Percentiles rank a stretch among this genome's conserved stretches.
These are phyloP conservation scores for Ogataea sp. DNA, from an alignment of 805 yeast genomes.

Conservation along the genomic window DNA sequence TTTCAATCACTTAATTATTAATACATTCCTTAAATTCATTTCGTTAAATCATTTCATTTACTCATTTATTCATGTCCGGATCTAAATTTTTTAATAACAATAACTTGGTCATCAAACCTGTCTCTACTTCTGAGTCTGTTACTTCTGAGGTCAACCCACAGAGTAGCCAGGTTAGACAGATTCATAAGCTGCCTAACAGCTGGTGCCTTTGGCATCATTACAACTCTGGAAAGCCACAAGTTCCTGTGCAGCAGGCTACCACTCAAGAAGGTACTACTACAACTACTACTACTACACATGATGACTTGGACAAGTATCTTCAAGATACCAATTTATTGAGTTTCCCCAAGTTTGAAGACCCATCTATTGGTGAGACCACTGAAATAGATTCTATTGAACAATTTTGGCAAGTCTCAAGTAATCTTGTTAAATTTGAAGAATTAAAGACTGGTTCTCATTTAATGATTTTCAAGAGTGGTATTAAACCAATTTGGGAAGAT, in stretches of 20 bases:
- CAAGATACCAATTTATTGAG: conserved; percentile 36
- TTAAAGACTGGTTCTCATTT: conserved; percentile 42
- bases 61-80: neutral
- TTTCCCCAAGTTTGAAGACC: conserved; percentile 24
- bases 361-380: conserved; percentile 9
- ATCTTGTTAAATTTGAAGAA: conserved; percentile 30
- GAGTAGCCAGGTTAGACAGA: no score
- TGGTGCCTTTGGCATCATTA: conserved; percentile 15
- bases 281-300: neutral
- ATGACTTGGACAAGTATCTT: conserved; percentile 33
- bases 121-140: no score
- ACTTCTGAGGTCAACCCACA: no score
- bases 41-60: neutral
- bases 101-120: neutral
- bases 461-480: conserved; percentile 49
- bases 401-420: conserved; percentile 37
- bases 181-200: conserved; percentile 7
- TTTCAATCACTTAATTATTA: neutral
- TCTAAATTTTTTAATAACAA: neutral
- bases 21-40: neutral
- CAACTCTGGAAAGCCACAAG: conserved; percentile 1
- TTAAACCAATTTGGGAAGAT: conserved; percentile 65
- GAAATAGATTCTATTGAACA: conserved; percentile 42
- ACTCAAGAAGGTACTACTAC: conserved; percentile 1
- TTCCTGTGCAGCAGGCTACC: neutral